phyloP scores from a whole-genome alignment of 768 basidiomycete genomes.

The Russula ochroleuca region DNA sequence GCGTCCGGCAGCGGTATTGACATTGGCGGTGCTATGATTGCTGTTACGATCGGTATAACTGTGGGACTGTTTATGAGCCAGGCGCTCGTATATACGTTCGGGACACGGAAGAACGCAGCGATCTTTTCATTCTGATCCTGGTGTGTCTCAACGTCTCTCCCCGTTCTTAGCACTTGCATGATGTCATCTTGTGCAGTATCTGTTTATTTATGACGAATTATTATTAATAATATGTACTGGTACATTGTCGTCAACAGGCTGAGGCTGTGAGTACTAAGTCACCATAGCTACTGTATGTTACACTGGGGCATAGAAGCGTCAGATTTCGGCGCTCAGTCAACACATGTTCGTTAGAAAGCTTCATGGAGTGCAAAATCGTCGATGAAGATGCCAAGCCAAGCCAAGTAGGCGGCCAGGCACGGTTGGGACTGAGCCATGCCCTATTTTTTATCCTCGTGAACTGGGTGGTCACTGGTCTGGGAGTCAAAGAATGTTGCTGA shows the following conservation, averaged over 20 bases:
- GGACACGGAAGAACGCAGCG: conserved; percentile 69
- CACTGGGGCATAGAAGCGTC: too few species aligned
- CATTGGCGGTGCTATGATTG: conserved; percentile 80
- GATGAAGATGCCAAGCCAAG: too few species aligned
- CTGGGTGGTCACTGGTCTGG: too few species aligned
- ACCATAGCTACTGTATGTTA: too few species aligned
- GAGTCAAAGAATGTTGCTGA: too few species aligned
- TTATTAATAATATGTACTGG: not conserved
- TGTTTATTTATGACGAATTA: not conserved
- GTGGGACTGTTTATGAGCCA: conserved; percentile 85
- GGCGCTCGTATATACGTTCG: conserved; percentile 79
- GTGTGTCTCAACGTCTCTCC: not conserved
- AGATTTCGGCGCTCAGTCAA: too few species aligned
- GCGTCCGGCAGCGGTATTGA: conserved; percentile 76
- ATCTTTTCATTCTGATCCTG: conserved; percentile 62
- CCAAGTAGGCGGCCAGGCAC: too few species aligned
- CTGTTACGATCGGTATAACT: conserved; percentile 85
- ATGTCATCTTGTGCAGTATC: not conserved
- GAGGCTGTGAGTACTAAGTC: too few species aligned
- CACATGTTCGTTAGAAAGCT: too few species aligned
- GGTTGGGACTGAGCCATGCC: too few species aligned
- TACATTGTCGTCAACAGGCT: not conserved
- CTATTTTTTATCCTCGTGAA: too few species aligned
- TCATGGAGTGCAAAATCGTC: too few species aligned
- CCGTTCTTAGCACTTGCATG: not conserved